A percentile compares a stretch with the other conserved stretches of the same genome.
Conservation (phyloP, 768 basidiomycete genomes). For the Boletus edulis region DNA sequence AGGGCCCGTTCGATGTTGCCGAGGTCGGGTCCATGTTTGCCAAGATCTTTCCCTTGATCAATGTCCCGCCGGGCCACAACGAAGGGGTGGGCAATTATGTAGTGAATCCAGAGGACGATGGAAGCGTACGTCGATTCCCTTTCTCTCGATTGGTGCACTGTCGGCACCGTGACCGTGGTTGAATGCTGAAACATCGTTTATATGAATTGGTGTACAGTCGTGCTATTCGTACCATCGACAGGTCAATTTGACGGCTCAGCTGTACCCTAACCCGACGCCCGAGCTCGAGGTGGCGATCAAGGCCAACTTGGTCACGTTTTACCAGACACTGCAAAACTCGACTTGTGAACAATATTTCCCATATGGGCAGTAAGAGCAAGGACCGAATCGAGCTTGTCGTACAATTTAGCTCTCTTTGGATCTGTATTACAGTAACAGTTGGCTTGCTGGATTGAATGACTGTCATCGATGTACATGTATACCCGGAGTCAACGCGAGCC, state of each 20-base stretch:
- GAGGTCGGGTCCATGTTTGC: constrained; percentile 1
- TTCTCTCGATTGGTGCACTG: not conserved
- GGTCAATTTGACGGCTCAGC: constrained; percentile 14
- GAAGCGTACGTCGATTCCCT: not conserved
- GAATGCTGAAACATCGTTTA: not conserved
- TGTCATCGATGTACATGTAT: too few species aligned
- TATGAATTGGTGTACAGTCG: not conserved
- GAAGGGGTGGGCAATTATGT: constrained; percentile 18
- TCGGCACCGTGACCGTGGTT: not conserved
- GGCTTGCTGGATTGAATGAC: too few species aligned
- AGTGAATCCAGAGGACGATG: constrained; percentile 6
- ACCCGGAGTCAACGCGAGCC: too few species aligned
- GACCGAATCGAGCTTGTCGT: too few species aligned
- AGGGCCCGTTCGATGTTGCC: constrained; percentile 9
- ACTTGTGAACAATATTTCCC: constrained; percentile 17
- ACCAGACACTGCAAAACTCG: constrained; percentile 6
- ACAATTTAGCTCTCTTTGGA: too few species aligned
- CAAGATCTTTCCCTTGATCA: not conserved
- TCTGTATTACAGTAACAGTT: too few species aligned
- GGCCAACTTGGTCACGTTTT: constrained; percentile 17
- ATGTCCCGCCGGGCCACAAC: constrained; percentile 13
- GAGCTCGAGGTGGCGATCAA: constrained; percentile 23
- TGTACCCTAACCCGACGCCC: constrained; percentile 23
- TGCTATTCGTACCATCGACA: constrained; percentile 23
- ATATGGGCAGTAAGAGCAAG: constrained; percentile 5